Evolutionary conservation across 2,329 filamentous ascomycete species (phyloP).

Genomic region (Daldinia eschscholtzii): DNA sequence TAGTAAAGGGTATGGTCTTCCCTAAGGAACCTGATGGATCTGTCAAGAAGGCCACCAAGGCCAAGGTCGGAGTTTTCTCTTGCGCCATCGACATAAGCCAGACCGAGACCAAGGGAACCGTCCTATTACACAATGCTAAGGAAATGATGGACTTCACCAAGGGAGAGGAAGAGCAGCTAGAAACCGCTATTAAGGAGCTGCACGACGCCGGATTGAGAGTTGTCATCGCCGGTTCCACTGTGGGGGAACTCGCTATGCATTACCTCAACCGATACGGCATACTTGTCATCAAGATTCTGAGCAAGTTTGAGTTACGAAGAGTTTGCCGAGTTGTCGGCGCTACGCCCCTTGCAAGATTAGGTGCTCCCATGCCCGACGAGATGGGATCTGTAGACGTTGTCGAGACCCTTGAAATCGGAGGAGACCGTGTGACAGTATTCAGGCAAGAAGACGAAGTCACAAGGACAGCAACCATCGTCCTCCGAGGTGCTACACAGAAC

Average conservation of each 20-base stretch:
- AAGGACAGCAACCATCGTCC: slow-evolving; percentile 91
- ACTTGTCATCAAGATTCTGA: slow-evolving; percentile 94
- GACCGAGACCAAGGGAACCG: slow-evolving; percentile 99
- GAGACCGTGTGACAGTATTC: slow-evolving; percentile 98
- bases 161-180: slow-evolving; percentile 93
- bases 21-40: slow-evolving; percentile 92
- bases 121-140: slow-evolving; percentile 95
- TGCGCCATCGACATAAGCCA: slow-evolving; percentile 96
- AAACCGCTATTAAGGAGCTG: slow-evolving; percentile 92
- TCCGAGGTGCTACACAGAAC: slow-evolving; percentile 96
- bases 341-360: slow-evolving; percentile 93
- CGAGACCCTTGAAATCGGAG: slow-evolving; percentile 97
- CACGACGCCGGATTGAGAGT: slow-evolving; percentile 94
- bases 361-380: slow-evolving; percentile 99
- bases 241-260: slow-evolving; percentile 95
- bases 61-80: slow-evolving; percentile 96
- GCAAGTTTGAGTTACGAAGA: slow-evolving; percentile 96
- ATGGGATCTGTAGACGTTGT: slow-evolving; percentile 96
- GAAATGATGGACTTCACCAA: slow-evolving; percentile 99
- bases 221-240: slow-evolving; percentile 89
- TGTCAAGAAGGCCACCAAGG: slow-evolving; percentile 90
- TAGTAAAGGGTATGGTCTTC: slow-evolving; percentile 99
- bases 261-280: slow-evolving; percentile 98
- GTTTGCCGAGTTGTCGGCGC: slow-evolving; percentile 96
- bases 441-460: slow-evolving; percentile 94